Percentiles rank a stretch among this genome's conserved stretches.
phyloP scores from a whole-genome alignment of 805 yeast species.

The Martiniozyma abietophila region DNA sequence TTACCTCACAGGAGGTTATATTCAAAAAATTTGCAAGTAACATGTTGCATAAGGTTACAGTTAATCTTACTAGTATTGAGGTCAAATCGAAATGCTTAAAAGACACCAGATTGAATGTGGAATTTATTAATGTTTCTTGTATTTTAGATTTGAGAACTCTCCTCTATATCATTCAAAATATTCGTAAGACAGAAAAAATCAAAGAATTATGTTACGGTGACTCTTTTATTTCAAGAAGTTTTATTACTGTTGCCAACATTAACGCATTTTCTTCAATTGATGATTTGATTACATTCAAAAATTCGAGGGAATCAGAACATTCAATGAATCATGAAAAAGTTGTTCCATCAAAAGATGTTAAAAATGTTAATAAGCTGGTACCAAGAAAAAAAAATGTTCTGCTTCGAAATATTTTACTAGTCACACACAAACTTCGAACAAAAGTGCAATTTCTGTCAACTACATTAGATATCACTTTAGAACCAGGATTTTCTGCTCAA shows the following conservation, averaged over 20 bases:
- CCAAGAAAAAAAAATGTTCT: background rate
- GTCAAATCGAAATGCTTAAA: slow-evolving; percentile 1
- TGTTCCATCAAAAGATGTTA: background rate
- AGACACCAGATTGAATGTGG: slow-evolving; percentile 7
- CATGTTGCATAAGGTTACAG: slow-evolving; percentile 9
- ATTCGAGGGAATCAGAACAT: background rate
- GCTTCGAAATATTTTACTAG: slow-evolving; percentile 6
- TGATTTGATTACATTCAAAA: slow-evolving; percentile 7
- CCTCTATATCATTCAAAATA: slow-evolving; percentile 6
- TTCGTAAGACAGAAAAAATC: slow-evolving; percentile 10
- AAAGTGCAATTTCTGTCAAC: slow-evolving; percentile 20
- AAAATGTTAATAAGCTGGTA: background rate
- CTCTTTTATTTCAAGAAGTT: slow-evolving; percentile 16
- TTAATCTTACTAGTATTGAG: slow-evolving; percentile 9
- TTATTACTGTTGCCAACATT: slow-evolving; percentile 15
- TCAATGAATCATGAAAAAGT: too few relatives aligned
- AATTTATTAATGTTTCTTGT: slow-evolving; percentile 13
- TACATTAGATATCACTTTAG: slow-evolving; percentile 10
- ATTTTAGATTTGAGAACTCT: slow-evolving; percentile 8
- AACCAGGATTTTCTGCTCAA: slow-evolving; percentile 9
- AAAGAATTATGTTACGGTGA: slow-evolving; percentile 10
- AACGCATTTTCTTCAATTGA: slow-evolving; percentile 12
- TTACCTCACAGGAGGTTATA: slow-evolving; percentile 6
- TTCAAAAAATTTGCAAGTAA: slow-evolving; percentile 3
- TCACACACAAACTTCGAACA: slow-evolving; percentile 18